phyloP scores from a whole-genome alignment of 108 stramenopile genomes.

The Cyclotella distinguenda region DNA sequence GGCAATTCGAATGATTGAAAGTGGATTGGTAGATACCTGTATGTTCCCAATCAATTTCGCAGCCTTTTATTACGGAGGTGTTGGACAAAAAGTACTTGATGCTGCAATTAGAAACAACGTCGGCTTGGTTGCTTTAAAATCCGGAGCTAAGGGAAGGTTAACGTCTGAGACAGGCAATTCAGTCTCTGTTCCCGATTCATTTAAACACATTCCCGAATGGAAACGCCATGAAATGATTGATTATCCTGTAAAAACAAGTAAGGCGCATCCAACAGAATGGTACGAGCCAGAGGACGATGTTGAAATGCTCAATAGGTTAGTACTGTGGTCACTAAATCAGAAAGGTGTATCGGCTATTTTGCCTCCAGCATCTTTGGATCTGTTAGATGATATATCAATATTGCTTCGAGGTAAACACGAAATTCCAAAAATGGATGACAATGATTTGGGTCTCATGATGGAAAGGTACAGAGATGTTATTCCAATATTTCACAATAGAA shows the following conservation, averaged over 20 bases:
- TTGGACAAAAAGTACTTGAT: constrained; percentile 36
- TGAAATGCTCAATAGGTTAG: constrained; percentile 26
- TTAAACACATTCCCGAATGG: constrained; percentile 49
- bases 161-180: constrained; percentile 20
- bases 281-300: constrained; percentile 49
- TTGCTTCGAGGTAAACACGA: constrained; percentile 33
- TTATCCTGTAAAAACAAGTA: constrained; percentile 37
- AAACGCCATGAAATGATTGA: constrained; percentile 48
- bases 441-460: constrained; percentile 34
- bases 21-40: constrained; percentile 39
- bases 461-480: constrained; percentile 32
- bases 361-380: constrained; percentile 29
- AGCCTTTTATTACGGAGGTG: constrained; percentile 37
- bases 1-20: constrained; percentile 41
- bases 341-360: constrained; percentile 34
- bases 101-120: constrained; percentile 35
- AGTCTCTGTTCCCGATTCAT: constrained; percentile 22
- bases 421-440: constrained; percentile 32
- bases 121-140: constrained; percentile 40
- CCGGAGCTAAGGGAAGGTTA: constrained; percentile 37
- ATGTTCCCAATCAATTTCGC: constrained; percentile 52
- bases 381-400: constrained; percentile 32
- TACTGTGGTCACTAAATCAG: constrained; percentile 47
- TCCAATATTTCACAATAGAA: constrained; percentile 46
- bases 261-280: constrained; percentile 36